Evolutionary conservation across 2,329 filamentous ascomycete genomes (phyloP).

Genomic region (Phialophora tarda): DNA sequence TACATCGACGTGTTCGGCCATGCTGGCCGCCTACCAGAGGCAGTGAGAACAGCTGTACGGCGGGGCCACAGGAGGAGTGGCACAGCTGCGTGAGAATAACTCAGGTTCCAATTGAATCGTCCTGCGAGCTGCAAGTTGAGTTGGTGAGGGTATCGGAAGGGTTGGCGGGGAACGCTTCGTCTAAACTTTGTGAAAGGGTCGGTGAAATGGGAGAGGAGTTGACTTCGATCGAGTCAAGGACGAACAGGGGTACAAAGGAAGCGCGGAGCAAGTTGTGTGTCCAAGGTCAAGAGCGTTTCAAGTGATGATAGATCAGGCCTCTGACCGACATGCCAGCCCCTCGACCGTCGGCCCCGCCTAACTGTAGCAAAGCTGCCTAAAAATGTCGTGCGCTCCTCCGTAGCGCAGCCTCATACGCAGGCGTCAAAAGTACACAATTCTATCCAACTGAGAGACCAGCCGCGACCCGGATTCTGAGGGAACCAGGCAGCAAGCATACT

Average conservation of each 20-base stretch:
- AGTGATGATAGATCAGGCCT: constrained; percentile 11
- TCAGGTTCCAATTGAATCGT: neutral
- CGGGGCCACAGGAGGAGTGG: neutral
- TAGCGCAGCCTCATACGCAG: neutral
- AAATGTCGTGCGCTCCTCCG: neutral
- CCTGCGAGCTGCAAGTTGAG: neutral
- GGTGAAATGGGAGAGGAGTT: neutral
- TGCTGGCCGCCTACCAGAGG: constrained; percentile 34
- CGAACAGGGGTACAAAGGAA: neutral
- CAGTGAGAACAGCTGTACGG: neutral
- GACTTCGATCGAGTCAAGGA: neutral
- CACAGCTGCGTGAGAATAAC: neutral
- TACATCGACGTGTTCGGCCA: constrained; percentile 52
- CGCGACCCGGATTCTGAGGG: neutral
- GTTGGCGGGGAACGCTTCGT: neutral
- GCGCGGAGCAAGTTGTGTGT: neutral
- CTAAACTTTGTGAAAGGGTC: neutral
- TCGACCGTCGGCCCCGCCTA: neutral
- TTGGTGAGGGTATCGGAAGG: neutral
- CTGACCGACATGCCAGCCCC: neutral
- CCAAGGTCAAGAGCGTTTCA: constrained; percentile 2
- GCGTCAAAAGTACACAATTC: neutral
- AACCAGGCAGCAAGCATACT: neutral
- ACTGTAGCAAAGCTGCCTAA: constrained; percentile 5
- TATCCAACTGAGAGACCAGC: neutral